phyloP scores from a whole-genome alignment of 2,329 filamentous ascomycete genomes.

The Diaporthe australafricana region DNA sequence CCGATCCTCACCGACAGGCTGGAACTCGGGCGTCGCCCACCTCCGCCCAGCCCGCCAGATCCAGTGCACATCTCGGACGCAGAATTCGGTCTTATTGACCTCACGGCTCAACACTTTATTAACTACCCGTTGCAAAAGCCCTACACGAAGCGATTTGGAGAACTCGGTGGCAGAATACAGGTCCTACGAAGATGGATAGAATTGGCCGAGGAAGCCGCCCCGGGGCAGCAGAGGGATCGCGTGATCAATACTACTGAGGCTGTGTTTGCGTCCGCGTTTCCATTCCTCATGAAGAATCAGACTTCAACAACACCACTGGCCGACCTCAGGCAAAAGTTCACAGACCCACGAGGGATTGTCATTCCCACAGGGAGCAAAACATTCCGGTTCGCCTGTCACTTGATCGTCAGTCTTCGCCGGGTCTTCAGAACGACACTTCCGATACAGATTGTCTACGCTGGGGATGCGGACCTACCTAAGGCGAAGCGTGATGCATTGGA shows the following conservation, averaged over 20 bases:
- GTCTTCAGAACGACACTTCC: constrained; percentile 47
- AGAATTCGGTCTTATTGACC: constrained; percentile 10
- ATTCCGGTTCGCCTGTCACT: constrained; percentile 50
- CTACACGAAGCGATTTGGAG: not conserved
- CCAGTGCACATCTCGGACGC: not conserved
- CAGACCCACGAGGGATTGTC: constrained; percentile 47
- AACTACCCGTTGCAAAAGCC: constrained; percentile 14
- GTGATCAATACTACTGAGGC: constrained; percentile 32
- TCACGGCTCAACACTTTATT: not conserved
- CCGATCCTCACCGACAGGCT: not conserved
- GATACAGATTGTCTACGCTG: constrained; percentile 52
- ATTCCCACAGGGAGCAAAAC: constrained; percentile 48
- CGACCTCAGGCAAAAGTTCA: constrained; percentile 38
- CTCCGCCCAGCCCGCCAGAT: not conserved
- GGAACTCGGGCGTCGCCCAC: not conserved
- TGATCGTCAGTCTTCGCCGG: constrained; percentile 47
- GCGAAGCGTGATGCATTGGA: constrained; percentile 42
- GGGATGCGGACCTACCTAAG: constrained; percentile 46
- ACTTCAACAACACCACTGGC: constrained; percentile 38
- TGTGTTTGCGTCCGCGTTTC: constrained; percentile 40
- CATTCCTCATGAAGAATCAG: constrained; percentile 41
- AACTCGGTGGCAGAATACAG: constrained; percentile 9
- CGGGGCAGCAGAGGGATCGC: not conserved
- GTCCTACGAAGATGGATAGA: constrained; percentile 11
- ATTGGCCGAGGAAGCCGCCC: not conserved